phyloP scores from a whole-genome alignment of 352 stramenopile genomes.

The Globisporangium sylvaticum region DNA sequence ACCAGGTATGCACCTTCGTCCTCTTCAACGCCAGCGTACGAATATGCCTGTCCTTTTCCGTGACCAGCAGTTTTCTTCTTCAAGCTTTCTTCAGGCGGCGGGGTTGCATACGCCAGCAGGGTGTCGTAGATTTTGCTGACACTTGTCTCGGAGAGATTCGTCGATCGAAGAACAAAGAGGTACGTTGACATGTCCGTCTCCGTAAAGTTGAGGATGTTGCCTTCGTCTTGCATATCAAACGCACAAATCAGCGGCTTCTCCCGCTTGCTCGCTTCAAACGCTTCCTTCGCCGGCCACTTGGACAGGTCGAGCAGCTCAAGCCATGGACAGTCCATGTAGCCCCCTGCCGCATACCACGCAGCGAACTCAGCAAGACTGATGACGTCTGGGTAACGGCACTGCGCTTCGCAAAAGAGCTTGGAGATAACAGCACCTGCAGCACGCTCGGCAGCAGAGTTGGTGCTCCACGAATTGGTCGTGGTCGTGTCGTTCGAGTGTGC shows the following conservation, averaged over 20 bases:
- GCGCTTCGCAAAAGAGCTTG: conserved; percentile 78
- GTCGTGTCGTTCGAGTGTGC: conserved; percentile 58
- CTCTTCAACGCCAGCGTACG: conserved; percentile 75
- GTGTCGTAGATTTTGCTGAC: conserved; percentile 82
- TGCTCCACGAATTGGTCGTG: conserved; percentile 61
- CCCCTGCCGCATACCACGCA: conserved; percentile 93
- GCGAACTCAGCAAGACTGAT: conserved; percentile 95
- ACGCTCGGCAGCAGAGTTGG: conserved; percentile 76
- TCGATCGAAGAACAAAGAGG: conserved; percentile 77
- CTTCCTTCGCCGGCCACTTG: conserved; percentile 92
- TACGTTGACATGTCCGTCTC: conserved; percentile 86
- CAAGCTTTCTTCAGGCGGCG: conserved; percentile 59
- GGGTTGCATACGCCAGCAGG: conserved; percentile 64
- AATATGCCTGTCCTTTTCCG: conserved; percentile 48
- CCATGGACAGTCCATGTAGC: conserved; percentile 94
- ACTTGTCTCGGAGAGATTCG: conserved; percentile 62
- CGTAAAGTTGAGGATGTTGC: conserved; percentile 79
- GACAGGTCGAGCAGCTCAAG: conserved; percentile 94
- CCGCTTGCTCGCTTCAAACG: conserved; percentile 82
- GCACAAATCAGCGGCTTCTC: conserved; percentile 83
- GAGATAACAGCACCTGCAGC: conserved; percentile 90
- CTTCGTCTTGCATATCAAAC: conserved; percentile 84
- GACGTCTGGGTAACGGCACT: conserved; percentile 53
- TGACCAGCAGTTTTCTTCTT: conserved; percentile 50
- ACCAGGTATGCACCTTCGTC: conserved; percentile 81